Evolutionary conservation across 148 eudicot species (phyloP).

Genomic region (Silene conica): DNA sequence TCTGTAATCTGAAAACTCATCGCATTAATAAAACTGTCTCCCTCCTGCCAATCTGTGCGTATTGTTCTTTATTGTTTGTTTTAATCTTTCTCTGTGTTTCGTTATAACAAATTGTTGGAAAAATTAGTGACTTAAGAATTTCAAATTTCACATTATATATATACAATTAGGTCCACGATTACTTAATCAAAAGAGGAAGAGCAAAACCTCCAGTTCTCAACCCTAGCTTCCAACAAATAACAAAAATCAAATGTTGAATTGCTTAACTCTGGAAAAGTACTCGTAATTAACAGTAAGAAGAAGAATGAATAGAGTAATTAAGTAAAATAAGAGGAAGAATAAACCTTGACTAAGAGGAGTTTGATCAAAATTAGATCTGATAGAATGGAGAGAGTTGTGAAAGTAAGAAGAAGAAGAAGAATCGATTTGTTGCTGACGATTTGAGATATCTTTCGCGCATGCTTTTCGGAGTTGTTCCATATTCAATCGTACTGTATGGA

Average conservation of each 20-base stretch:
- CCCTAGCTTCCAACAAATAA: slow-evolving; percentile 11
- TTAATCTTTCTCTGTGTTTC: too few relatives aligned
- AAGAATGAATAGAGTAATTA: not conserved
- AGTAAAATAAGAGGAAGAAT: not conserved
- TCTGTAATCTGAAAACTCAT: too few relatives aligned
- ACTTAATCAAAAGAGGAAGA: not conserved
- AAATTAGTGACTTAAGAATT: too few relatives aligned
- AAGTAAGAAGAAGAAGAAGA: slow-evolving; percentile 20
- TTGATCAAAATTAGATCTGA: slow-evolving; percentile 30
- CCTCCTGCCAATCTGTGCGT: too few relatives aligned
- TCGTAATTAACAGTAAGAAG: not conserved
- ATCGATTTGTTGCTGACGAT: slow-evolving; percentile 39
- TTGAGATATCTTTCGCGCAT: slow-evolving; percentile 52
- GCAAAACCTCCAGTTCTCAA: not conserved
- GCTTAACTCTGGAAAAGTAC: slow-evolving; percentile 11
- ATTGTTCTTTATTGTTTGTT: too few relatives aligned
- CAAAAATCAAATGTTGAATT: not conserved
- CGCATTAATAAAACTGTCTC: too few relatives aligned
- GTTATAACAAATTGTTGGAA: too few relatives aligned
- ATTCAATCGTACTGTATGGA: slow-evolving; percentile 29
- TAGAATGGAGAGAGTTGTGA: slow-evolving; percentile 34
- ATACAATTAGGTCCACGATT: not conserved
- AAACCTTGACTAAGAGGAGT: slow-evolving; percentile 49
- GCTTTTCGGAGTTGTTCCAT: slow-evolving; percentile 45
- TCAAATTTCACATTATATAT: not conserved